phyloP scores from a whole-genome alignment of 176 grass and related monocot genomes.

The Oryza meyeriana region DNA sequence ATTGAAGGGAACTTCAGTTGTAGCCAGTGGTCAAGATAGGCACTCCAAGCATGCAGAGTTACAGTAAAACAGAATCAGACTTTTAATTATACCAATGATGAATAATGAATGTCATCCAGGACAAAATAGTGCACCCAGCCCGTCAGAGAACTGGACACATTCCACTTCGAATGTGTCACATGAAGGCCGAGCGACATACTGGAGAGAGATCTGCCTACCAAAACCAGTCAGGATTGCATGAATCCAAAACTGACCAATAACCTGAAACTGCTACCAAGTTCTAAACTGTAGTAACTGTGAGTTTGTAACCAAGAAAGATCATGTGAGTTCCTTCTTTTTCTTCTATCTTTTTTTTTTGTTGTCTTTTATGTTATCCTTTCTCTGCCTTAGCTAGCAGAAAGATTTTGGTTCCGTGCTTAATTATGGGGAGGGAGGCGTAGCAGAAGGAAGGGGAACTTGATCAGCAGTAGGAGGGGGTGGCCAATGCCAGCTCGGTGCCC shows the following conservation, averaged over 20 bases:
- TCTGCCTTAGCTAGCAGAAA: constrained; percentile 1
- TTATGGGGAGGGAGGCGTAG: not conserved
- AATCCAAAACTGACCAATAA: not conserved
- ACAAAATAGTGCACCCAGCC: not conserved
- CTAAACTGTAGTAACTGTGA: not conserved
- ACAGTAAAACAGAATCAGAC: not conserved
- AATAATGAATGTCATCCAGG: not conserved
- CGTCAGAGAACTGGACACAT: constrained; percentile 21
- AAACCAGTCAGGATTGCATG: not conserved
- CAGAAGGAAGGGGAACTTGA: constrained; percentile 7
- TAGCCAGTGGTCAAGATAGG: not conserved
- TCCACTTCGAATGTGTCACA: constrained; percentile 25
- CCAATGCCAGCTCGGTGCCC: constrained; percentile 67
- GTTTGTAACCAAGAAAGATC: constrained; percentile 8
- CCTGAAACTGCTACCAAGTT: not conserved
- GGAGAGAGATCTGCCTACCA: not conserved
- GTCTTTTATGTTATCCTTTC: not conserved
- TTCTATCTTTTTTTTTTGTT: constrained; percentile 6
- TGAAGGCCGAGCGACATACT: not conserved
- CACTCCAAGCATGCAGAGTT: not conserved
- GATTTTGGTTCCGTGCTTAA: not conserved
- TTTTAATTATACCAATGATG: not conserved
- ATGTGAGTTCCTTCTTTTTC: not conserved
- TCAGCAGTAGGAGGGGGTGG: constrained; percentile 50
- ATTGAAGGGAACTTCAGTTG: not conserved